These are phyloP conservation scores for Solanum tarijense DNA, from an alignment of 257 asterid genomes.

Conservation along the genomic window DNA sequence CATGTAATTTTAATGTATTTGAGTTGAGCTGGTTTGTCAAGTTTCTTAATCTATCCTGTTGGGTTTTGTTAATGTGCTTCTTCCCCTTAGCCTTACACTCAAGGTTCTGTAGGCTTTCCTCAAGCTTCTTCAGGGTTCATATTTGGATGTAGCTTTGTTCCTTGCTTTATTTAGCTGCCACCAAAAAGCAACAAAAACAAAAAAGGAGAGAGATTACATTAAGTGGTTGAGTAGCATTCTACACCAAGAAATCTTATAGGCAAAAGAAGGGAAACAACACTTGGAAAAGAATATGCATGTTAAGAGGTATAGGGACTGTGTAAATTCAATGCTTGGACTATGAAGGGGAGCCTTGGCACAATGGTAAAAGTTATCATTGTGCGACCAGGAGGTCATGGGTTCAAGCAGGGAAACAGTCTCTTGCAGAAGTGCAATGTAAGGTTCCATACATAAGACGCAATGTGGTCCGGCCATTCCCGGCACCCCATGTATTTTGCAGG, in stretches of 20 bases:
- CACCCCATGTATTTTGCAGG: background rate
- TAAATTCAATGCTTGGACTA: background rate
- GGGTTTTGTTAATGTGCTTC: constrained; percentile 55
- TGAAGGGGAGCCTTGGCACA: background rate
- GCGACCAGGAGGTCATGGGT: background rate
- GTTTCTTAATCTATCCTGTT: constrained; percentile 64
- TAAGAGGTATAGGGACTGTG: background rate
- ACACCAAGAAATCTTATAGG: background rate
- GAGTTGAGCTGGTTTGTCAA: constrained; percentile 49
- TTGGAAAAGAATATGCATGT: background rate
- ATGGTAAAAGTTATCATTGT: background rate
- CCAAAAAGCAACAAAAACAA: background rate
- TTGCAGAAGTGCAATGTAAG: background rate
- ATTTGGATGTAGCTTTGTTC: constrained; percentile 58
- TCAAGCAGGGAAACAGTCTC: background rate
- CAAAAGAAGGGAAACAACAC: background rate
- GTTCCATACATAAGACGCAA: background rate
- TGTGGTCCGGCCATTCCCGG: background rate
- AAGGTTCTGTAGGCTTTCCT: constrained; percentile 59
- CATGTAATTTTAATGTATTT: constrained; percentile 28
- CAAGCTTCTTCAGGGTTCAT: constrained; percentile 67
- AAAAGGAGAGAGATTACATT: background rate
- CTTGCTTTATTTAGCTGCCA: constrained; percentile 65
- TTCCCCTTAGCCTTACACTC: constrained; percentile 69
- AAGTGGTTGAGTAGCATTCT: background rate